Conservation (phyloP, 208 protist species). For the Acanthamoeba healyi region DNA sequence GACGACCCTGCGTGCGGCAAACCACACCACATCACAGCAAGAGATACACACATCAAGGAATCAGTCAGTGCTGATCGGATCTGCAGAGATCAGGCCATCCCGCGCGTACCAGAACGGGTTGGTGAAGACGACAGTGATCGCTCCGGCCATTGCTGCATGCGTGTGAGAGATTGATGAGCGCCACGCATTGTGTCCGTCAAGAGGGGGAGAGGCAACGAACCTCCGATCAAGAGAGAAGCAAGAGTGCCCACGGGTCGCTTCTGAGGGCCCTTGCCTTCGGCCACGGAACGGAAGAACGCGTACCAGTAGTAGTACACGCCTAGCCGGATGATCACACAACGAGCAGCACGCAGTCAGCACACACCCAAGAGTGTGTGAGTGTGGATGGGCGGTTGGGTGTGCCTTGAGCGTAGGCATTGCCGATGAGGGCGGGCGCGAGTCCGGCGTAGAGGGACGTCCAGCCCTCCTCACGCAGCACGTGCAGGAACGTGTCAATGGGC, state of each 20-base stretch:
- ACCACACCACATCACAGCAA: not conserved
- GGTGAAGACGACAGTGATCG: slow-evolving; percentile 73
- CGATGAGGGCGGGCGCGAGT: slow-evolving; percentile 61
- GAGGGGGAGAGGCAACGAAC: not conserved
- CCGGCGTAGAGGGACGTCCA: slow-evolving; percentile 65
- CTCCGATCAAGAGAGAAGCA: slow-evolving; percentile 38
- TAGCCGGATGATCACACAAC: not conserved
- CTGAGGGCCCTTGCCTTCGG: slow-evolving; percentile 33
- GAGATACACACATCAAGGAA: not conserved
- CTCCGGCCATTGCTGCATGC: slow-evolving; percentile 30
- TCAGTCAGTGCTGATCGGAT: not conserved
- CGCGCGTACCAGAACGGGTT: slow-evolving; percentile 65
- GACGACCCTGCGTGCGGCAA: slow-evolving; percentile 29
- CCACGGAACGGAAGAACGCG: slow-evolving; percentile 39
- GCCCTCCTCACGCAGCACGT: slow-evolving; percentile 69
- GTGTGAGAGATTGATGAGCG: not conserved
- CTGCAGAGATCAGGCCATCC: not conserved
- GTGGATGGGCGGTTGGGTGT: too few species aligned
- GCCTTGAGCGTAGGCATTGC: slow-evolving; percentile 75
- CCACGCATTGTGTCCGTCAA: too few species aligned
- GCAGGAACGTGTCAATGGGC: slow-evolving; percentile 48
- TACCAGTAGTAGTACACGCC: slow-evolving; percentile 77
- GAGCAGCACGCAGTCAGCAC: not conserved
- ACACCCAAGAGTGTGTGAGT: not conserved
- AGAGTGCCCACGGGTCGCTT: slow-evolving; percentile 69